These are phyloP conservation scores for Cupressus sempervirens DNA, from an alignment of 75 land plant species.

Conservation along the genomic window DNA sequence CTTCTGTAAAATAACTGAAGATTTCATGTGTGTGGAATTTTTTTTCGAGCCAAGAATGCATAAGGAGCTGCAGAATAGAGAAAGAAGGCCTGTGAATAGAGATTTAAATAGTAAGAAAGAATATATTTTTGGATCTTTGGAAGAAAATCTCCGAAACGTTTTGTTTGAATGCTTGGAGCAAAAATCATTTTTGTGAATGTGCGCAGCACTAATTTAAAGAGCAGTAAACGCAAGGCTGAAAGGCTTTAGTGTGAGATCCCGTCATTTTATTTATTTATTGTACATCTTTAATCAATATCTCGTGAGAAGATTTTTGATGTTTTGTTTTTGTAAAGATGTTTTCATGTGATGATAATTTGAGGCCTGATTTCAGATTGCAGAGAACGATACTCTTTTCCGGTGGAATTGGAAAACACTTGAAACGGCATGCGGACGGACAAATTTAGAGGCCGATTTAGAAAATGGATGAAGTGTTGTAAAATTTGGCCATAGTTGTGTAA, in stretches of 20 bases:
- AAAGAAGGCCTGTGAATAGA: not conserved
- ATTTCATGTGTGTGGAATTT: not conserved
- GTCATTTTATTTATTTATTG: not conserved
- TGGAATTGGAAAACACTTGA: not conserved
- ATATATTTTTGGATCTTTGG: not conserved
- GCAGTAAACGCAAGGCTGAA: not conserved
- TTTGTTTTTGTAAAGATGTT: not conserved
- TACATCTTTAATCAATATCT: not conserved
- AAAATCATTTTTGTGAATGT: not conserved
- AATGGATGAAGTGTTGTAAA: not conserved
- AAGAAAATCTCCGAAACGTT: too few relatives aligned
- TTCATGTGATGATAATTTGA: not conserved
- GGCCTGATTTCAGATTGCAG: slow-evolving; percentile 2
- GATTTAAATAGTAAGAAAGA: not conserved
- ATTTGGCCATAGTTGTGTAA: not conserved
- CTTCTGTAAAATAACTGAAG: not conserved
- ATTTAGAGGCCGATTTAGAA: not conserved
- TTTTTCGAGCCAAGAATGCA: not conserved
- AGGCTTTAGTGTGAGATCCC: not conserved
- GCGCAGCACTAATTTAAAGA: not conserved
- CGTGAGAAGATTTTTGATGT: not conserved
- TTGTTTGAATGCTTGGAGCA: not conserved
- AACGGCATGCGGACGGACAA: not conserved
- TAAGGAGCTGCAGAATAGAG: not conserved
- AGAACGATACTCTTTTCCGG: not conserved